A percentile compares a stretch with the other conserved stretches of the same genome.
These are phyloP conservation scores for Jatropha curcas DNA, from an alignment of 345 rosid species.

Conservation along the genomic window DNA sequence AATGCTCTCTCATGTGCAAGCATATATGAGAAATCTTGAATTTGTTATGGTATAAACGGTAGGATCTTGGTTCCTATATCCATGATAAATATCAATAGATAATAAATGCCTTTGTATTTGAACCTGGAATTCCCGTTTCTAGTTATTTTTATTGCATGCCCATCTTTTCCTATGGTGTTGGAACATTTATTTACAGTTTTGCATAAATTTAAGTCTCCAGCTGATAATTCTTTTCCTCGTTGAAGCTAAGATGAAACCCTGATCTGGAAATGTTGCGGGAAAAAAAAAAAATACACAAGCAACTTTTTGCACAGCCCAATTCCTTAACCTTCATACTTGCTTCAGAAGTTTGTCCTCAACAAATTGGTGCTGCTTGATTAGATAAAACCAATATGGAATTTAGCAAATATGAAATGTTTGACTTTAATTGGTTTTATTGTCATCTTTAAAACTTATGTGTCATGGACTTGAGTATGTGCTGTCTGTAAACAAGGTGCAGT, in stretches of 20 bases:
- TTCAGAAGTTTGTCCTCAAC: background rate
- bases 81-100: background rate
- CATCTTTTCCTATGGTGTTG: background rate
- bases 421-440: background rate
- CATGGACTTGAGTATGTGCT: background rate
- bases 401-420: background rate
- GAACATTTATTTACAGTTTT: background rate
- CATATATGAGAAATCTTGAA: background rate
- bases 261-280: background rate
- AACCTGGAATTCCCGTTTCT: background rate
- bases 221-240: background rate
- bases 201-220: background rate
- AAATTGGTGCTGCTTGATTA: background rate
- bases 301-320: background rate
- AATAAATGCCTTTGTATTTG: background rate
- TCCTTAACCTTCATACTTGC: background rate
- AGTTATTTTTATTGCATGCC: background rate
- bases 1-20: background rate
- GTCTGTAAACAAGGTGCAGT: background rate
- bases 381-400: background rate
- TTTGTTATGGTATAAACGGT: too few relatives aligned
- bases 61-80: background rate
- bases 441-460: background rate
- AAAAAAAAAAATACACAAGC: background rate
- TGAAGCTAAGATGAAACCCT: background rate